Conservation (phyloP, 805 yeast species). For the Wickerhamomyces silvicola region DNA sequence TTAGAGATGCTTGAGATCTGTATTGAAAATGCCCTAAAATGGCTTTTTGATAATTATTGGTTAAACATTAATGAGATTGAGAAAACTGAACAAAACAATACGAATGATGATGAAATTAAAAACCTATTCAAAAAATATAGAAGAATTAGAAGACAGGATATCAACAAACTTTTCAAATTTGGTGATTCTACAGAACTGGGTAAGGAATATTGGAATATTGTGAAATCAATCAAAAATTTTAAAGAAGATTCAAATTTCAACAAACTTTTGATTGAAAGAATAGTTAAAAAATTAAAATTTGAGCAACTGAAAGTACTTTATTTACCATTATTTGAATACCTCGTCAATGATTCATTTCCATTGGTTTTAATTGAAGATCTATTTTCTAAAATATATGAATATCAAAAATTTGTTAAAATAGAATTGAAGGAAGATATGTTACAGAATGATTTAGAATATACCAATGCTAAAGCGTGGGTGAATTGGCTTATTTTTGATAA, state of each 20-base stretch:
- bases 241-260: constrained; percentile 15
- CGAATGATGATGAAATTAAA: constrained; percentile 19
- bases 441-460: constrained; percentile 5
- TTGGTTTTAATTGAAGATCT: constrained; percentile 14
- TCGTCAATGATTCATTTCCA: constrained; percentile 16
- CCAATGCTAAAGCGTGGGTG: constrained; percentile 10
- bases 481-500: constrained; percentile 10
- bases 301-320: constrained; percentile 24
- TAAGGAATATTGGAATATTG: constrained; percentile 34
- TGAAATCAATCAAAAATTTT: constrained; percentile 25
- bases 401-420: constrained; percentile 8
- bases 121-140: constrained; percentile 40
- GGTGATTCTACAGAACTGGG: constrained; percentile 41
- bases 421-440: not conserved
- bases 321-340: constrained; percentile 18
- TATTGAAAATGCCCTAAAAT: constrained; percentile 53
- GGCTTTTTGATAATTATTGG: constrained; percentile 82
- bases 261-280: constrained; percentile 27
- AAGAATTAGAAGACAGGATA: constrained; percentile 40
- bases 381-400: constrained; percentile 8
- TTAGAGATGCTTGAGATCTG: constrained; percentile 60
- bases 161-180: constrained; percentile 30
- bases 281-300: constrained; percentile 25
- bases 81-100: constrained; percentile 8
- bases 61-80: constrained; percentile 16